A percentile compares a stretch with the other conserved stretches of the same genome.
Evolutionary conservation across 2,329 filamentous ascomycete genomes (phyloP).

Genomic region (Orbilia blumenaviensis): DNA sequence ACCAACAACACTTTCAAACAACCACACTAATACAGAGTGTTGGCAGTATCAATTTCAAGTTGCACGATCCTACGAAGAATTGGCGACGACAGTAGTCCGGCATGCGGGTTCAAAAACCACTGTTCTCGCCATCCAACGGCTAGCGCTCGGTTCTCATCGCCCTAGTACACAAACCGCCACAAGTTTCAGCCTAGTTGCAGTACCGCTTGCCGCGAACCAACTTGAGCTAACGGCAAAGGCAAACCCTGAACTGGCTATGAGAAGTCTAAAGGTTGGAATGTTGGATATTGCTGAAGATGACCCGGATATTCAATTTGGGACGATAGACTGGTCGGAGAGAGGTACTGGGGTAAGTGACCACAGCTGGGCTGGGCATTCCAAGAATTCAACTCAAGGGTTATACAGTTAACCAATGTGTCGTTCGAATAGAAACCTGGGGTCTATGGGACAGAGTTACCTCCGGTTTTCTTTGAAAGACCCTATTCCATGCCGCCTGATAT

Average conservation of each 20-base stretch:
- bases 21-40: not conserved
- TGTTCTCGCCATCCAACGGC: slow-evolving; percentile 23
- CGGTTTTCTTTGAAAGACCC: slow-evolving; percentile 27
- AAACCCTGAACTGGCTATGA: slow-evolving; percentile 17
- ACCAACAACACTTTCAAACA: not conserved
- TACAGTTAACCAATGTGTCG: not conserved
- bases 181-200: slow-evolving; percentile 17
- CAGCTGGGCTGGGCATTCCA: not conserved
- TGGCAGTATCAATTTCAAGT: slow-evolving; percentile 35
- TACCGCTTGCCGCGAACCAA: slow-evolving; percentile 30
- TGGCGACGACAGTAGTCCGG: slow-evolving; percentile 33
- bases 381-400: no score
- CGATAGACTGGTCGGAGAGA: slow-evolving; percentile 26
- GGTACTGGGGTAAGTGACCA: slow-evolving; percentile 1
- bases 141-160: slow-evolving; percentile 16
- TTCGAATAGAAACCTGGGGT: not conserved
- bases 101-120: slow-evolving; percentile 16
- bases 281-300: slow-evolving; percentile 43
- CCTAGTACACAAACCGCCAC: not conserved
- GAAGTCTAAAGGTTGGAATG: slow-evolving; percentile 44
- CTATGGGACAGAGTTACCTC: not conserved
- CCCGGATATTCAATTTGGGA: slow-evolving; percentile 38
- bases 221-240: slow-evolving; percentile 15
- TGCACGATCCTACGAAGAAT: slow-evolving; percentile 12
- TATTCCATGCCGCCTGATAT: slow-evolving; percentile 47